Conservation (phyloP, 1,139 yeast genomes). For the Geotrichum candidum region DNA sequence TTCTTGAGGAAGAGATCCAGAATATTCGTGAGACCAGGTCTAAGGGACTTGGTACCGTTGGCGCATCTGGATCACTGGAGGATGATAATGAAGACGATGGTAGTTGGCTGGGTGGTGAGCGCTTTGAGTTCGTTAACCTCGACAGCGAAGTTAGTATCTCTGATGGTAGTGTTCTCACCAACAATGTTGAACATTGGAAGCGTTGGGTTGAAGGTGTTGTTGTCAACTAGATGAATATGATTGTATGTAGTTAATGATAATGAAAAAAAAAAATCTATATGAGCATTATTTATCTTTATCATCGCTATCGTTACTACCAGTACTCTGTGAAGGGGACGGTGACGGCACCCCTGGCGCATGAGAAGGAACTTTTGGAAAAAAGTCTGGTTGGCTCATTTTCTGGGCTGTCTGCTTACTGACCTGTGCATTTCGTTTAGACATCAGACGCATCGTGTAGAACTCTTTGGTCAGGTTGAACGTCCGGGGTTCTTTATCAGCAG, state of each 20-base stretch:
- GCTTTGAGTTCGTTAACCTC: conserved; percentile 56
- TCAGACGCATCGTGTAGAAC: conserved; percentile 50
- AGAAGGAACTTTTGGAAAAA: conserved; percentile 56
- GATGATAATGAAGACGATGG: conserved; percentile 35
- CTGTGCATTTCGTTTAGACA: conserved; percentile 40
- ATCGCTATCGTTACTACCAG: background rate
- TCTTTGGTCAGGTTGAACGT: conserved; percentile 47
- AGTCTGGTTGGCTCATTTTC: conserved; percentile 40
- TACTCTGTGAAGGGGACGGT: background rate
- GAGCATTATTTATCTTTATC: background rate
- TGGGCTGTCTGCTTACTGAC: conserved; percentile 39
- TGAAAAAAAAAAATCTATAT: background rate
- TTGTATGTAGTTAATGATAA: background rate
- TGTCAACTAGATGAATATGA: conserved; percentile 38
- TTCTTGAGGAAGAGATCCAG: conserved; percentile 61
- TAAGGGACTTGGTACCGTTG: conserved; percentile 42
- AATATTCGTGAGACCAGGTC: conserved; percentile 46
- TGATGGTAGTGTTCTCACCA: conserved; percentile 62
- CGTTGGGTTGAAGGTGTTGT: conserved; percentile 75
- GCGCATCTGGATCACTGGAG: conserved; percentile 35
- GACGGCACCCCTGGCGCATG: conserved; percentile 20
- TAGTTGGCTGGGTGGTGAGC: conserved; percentile 43
- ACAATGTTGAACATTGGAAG: conserved; percentile 55
- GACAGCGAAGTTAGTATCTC: conserved; percentile 70
- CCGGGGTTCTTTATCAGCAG: conserved; percentile 40